phyloP scores from a whole-genome alignment of 805 yeast species.

The Kluyveromyces nonfermentans region DNA sequence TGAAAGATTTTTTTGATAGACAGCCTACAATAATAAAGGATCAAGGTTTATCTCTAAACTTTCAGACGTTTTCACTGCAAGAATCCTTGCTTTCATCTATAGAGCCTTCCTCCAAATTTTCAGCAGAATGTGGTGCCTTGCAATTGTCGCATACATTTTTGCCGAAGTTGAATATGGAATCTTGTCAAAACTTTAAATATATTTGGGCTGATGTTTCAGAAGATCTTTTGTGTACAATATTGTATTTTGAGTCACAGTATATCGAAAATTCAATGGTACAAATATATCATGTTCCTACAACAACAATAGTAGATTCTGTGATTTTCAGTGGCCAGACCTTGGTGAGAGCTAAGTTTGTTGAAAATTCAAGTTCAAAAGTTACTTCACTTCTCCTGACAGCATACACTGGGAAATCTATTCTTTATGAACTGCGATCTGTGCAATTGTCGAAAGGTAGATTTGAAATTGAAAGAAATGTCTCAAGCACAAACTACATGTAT shows the following conservation, averaged over 20 bases:
- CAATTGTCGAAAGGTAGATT: neutral
- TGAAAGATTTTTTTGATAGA: neutral
- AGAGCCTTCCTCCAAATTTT: neutral
- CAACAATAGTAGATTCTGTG: conserved; percentile 14
- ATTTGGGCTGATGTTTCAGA: neutral
- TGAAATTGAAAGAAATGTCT: conserved; percentile 14
- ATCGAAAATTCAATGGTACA: conserved; percentile 1
- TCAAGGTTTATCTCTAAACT: neutral
- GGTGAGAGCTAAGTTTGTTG: conserved; percentile 11
- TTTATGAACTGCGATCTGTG: conserved; percentile 14
- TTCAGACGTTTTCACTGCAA: conserved; percentile 2
- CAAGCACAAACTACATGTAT: conserved; percentile 14
- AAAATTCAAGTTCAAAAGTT: conserved; percentile 9
- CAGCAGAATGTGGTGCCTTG: neutral
- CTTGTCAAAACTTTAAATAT: no score
- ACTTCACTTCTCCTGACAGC: conserved; percentile 15
- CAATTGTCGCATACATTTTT: neutral
- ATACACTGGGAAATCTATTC: conserved; percentile 16
- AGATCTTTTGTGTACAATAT: neutral
- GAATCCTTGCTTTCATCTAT: neutral
- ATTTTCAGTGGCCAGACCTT: conserved; percentile 17
- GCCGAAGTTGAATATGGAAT: neutral
- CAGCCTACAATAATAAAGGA: neutral
- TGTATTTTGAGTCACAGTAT: neutral
- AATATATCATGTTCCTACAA: conserved; percentile 3